phyloP scores from a whole-genome alignment of 2,329 filamentous ascomycete genomes.

The Microdochium bolleyi region DNA sequence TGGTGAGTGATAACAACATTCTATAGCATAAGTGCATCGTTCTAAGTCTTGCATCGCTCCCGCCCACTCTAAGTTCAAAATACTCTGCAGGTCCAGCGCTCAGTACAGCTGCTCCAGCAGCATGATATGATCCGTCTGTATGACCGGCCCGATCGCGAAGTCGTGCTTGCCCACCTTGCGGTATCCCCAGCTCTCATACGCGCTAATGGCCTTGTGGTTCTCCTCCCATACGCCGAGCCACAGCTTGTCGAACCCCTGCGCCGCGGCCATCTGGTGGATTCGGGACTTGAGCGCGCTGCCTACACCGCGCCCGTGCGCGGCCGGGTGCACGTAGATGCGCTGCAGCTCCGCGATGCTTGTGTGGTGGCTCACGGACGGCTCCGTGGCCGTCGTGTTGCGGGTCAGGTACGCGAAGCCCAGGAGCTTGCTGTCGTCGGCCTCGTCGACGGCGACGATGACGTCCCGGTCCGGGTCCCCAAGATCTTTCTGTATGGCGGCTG shows the following conservation, averaged over 20 bases:
- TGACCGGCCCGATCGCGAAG: constrained; percentile 29
- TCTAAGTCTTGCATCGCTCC: too few relatives aligned
- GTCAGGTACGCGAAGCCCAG: constrained; percentile 33
- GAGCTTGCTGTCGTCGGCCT: constrained; percentile 14
- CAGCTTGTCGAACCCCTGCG: constrained; percentile 26
- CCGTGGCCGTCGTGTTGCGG: constrained; percentile 16
- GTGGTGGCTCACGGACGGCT: constrained; percentile 25
- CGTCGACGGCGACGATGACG: constrained; percentile 19
- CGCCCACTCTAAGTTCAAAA: too few relatives aligned
- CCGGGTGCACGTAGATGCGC: constrained; percentile 29
- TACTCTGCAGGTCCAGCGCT: too few relatives aligned
- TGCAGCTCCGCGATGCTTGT: constrained; percentile 29
- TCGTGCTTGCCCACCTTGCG: constrained; percentile 27
- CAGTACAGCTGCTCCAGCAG: constrained; percentile 15
- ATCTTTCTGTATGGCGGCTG: constrained; percentile 12
- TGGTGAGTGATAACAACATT: too few relatives aligned
- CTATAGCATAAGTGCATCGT: too few relatives aligned
- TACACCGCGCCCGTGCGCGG: constrained; percentile 27
- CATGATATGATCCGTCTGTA: constrained; percentile 35
- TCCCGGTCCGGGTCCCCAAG: constrained; percentile 13
- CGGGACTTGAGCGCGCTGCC: constrained; percentile 22
- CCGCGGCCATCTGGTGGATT: constrained; percentile 22
- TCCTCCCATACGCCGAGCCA: constrained; percentile 42
- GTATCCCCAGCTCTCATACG: constrained; percentile 33
- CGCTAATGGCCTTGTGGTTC: constrained; percentile 25